A percentile compares a stretch with the other conserved stretches of the same genome.
phyloP scores from a whole-genome alignment of 345 rosid species.

The Ceriops zippeliana region DNA sequence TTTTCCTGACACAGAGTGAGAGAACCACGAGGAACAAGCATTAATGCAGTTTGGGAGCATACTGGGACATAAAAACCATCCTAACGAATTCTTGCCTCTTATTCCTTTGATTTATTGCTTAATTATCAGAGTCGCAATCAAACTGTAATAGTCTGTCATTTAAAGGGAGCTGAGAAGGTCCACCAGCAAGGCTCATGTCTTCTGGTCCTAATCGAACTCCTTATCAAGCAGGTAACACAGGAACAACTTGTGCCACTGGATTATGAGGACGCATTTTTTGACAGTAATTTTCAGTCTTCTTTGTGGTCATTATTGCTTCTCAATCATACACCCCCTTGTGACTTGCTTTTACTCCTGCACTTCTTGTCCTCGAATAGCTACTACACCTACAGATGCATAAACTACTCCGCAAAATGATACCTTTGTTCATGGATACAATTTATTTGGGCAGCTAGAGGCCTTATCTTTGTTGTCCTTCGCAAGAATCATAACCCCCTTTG shows the following conservation, averaged over 20 bases:
- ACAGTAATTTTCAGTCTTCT: constrained; percentile 3
- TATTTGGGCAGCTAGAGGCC: neutral
- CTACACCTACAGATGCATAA: neutral
- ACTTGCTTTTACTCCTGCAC: neutral
- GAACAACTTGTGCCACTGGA: constrained; percentile 26
- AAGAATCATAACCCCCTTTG: neutral
- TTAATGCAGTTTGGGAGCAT: constrained; percentile 8
- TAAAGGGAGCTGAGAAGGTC: constrained; percentile 34
- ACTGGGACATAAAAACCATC: constrained; percentile 7
- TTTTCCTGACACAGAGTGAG: neutral
- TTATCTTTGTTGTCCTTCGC: constrained; percentile 2
- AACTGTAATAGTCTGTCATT: constrained; percentile 11
- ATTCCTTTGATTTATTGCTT: constrained; percentile 1
- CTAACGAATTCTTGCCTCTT: constrained; percentile 15
- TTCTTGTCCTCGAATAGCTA: constrained; percentile 7
- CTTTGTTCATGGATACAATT: neutral
- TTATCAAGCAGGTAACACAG: constrained; percentile 27
- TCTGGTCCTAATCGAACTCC: constrained; percentile 15
- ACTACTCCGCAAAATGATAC: neutral
- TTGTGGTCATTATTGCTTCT: constrained; percentile 4
- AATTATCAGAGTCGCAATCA: constrained; percentile 37
- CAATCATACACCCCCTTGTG: neutral
- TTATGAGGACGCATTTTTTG: neutral
- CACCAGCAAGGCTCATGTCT: constrained; percentile 21
- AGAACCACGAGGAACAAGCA: neutral